Evolutionary conservation across 176 grass and related monocot species (phyloP), one percentile per base, ranked within the genome.

Genomic region (Bromus sterilis): DNA sequence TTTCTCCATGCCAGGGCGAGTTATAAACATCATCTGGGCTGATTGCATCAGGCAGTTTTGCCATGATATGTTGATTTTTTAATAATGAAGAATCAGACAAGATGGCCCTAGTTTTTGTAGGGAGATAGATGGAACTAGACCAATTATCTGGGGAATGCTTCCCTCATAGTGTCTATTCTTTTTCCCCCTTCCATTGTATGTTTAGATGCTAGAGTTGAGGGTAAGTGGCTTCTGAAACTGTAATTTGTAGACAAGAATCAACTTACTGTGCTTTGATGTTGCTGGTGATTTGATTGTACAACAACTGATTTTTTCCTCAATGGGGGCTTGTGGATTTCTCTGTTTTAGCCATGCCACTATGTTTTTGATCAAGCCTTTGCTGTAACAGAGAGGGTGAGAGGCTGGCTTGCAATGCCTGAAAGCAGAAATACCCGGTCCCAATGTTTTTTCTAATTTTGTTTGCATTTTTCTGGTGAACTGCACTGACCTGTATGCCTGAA

Each of bases 1-100:
- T 25, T 66, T 75, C 80, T 44, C 84, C 89, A 85, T 49, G 73
- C 21, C 80, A 87, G 31, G 56, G 66, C 30, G 66, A 83, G 78
- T 73, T 79, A 56, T 89, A 15, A 75, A 35, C 32, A 83, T 85
- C 13, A 8, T 56, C 56, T 40, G 6, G 51, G 23, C 40, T 21
- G 18, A 26, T 81, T 42, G 71, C 40, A 32, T 56, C 15, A 56
- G 24, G 16, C 63, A 49, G 18, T 51, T 71, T 49, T 29, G 16
- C 40, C 5, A 36, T 63, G 6, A 33, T 26, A 76, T 66, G 41
- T 49, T 42, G 32, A 1, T 80, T 51, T 18, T 18, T 21, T 81
- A 26, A 62, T 26, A 55, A 24, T 31, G 62, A 80, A 73, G 46
- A 43, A 67, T 66, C 41, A 68, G 75, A 58, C 13, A 84, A 76